These are phyloP conservation scores for Sechiopsis laciniata DNA, from an alignment of 306 rosid genomes.

Conservation along the genomic window DNA sequence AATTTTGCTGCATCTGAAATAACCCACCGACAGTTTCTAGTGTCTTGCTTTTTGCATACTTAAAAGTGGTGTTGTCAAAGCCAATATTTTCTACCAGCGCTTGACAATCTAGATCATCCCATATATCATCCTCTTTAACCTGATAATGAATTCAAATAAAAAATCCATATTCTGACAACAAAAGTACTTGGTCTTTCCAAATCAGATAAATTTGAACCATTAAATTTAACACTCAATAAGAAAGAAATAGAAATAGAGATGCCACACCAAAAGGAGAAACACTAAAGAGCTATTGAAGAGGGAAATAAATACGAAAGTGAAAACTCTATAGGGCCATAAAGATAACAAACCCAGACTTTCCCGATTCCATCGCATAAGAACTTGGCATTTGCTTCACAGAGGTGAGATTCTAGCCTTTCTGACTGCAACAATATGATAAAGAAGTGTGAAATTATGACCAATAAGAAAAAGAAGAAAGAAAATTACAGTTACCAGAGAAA, in stretches of 20 bases:
- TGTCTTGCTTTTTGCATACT: conserved; percentile 52
- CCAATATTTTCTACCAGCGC: conserved; percentile 33
- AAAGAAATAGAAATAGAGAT: not conserved
- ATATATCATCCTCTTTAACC: conserved; percentile 57
- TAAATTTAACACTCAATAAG: not conserved
- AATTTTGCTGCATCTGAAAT: conserved; percentile 45
- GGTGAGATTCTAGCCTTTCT: conserved; percentile 44
- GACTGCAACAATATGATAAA: conserved; percentile 34
- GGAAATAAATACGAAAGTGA: not conserved
- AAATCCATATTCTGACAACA: conserved; percentile 19
- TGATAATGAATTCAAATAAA: conserved; percentile 29
- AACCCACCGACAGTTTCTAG: conserved; percentile 40
- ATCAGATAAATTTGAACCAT: conserved; percentile 5
- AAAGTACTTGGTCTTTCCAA: conserved; percentile 8
- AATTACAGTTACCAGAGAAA: conserved; percentile 10
- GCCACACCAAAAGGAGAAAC: not conserved
- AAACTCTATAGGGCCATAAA: conserved; percentile 8
- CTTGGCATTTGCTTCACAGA: conserved; percentile 62
- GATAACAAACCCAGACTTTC: conserved; percentile 61
- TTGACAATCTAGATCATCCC: conserved; percentile 38
- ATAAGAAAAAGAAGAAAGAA: not conserved
- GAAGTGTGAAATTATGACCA: conserved; percentile 7
- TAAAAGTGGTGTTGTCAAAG: conserved; percentile 36
- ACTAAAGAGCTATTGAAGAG: not conserved
- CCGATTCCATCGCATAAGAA: conserved; percentile 62